Base-by-base conservation (phyloP, 257 asterid species). In the Nicotiana noctiflora region DNA sequence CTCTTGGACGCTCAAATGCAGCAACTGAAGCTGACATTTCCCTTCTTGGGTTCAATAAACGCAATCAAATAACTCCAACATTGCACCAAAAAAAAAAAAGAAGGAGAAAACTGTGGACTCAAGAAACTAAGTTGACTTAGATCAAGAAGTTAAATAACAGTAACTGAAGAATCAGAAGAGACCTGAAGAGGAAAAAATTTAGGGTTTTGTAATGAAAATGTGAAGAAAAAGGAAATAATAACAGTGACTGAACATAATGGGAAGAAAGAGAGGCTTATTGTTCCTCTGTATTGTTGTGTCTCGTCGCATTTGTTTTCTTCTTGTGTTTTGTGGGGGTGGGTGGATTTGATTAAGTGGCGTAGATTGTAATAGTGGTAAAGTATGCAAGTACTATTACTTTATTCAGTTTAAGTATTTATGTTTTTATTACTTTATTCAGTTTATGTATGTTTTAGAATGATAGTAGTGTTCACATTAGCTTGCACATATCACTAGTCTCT, bases 1-100 rank as follows among this genome's bases (percentile, higher is more conserved):
- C 87, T 65, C 99, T 97, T 82, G 99, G 98, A 27, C 97, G 96
- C 78, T 91, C 97, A 82, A 92, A 90, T 82, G 97, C 89, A 82
- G 98, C 90, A 53, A 89, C 82, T 82, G 98, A 64, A 82, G 97
- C 95, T 80, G 97, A 90, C 98, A 94, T 94, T 89, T 86, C 31
- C 77, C 31, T 21, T 21, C 21, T 67, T 17, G 76, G 76, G 29
- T 67, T 67, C 76, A 67, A 18, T 67, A 34, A 67, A 67, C 31
- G n/a, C 37, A 67, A 34, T 2, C 76, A 67, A 67, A 67, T 8
- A 67, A 67, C 53, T 5, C 6, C 37, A 34, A 67, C 76, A 67
- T 66, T 34, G 75, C 75, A 66, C 0, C 10, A 14, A 66, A 34
- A 8, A 3, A 27, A 1, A 2, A 23, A 40, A 53, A 37, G 10